Conservation (phyloP, 495 filamentous ascomycete genomes). For the Lasiosphaeria hispida region DNA sequence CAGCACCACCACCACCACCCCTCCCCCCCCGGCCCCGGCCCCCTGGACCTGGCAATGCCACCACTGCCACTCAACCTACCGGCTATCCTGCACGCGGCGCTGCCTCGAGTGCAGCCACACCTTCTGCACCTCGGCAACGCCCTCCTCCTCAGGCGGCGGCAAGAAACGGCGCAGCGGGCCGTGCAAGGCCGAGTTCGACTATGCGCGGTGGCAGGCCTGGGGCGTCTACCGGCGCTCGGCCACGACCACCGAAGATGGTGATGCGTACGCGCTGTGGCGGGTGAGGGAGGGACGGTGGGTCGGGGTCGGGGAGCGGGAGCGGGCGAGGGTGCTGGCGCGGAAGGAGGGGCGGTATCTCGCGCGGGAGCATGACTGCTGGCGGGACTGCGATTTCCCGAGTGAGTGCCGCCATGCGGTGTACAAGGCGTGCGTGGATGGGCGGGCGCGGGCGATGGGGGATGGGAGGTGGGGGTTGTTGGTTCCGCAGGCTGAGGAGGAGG, state of each 20-base stretch:
- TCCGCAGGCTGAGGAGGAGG: neutral
- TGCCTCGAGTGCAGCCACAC: conserved; percentile 45
- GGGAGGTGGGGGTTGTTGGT: neutral
- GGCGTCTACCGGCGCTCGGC: conserved; percentile 29
- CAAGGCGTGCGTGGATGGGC: conserved; percentile 9
- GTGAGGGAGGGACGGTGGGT: neutral
- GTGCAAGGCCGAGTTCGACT: conserved; percentile 42
- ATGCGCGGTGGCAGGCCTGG: conserved; percentile 40
- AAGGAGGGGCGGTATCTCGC: conserved; percentile 29
- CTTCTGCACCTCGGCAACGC: conserved; percentile 32
- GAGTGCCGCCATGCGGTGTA: conserved; percentile 36
- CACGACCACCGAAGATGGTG: too few species aligned
- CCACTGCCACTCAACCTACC: conserved; percentile 36
- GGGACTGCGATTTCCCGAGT: conserved; percentile 44
- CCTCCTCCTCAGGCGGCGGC: neutral
- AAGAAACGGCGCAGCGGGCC: conserved; percentile 1
- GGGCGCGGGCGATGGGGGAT: neutral
- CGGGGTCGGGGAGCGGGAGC: neutral
- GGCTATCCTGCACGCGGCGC: conserved; percentile 42
- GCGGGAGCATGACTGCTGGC: conserved; percentile 35
- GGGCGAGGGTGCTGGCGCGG: conserved; percentile 5
- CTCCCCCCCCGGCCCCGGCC: conserved; percentile 28
- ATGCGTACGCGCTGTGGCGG: neutral
- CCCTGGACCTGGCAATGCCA: conserved; percentile 50
- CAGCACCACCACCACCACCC: neutral